Conservation (phyloP, 2,329 filamentous ascomycete genomes). For the Fusarium nematophilum region DNA sequence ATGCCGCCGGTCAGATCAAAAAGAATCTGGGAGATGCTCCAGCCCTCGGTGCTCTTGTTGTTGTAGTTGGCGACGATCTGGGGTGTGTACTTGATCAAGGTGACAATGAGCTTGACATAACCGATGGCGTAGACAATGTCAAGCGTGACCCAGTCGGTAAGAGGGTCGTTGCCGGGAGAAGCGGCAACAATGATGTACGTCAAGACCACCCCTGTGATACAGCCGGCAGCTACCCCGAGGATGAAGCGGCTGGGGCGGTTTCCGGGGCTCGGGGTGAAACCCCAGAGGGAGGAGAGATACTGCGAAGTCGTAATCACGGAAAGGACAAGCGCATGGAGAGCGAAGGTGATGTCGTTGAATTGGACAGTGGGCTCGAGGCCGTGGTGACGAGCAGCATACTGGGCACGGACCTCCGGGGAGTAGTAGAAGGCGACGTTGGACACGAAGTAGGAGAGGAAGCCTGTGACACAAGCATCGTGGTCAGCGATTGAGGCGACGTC, state of each 20-base stretch:
- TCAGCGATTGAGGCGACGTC: slow-evolving; percentile 26
- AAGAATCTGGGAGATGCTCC: slow-evolving; percentile 86
- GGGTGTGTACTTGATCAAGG: slow-evolving; percentile 92
- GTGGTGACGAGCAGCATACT: slow-evolving; percentile 85
- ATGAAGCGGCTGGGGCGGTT: slow-evolving; percentile 71
- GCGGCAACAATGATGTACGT: slow-evolving; percentile 60
- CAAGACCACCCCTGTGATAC: slow-evolving; percentile 68
- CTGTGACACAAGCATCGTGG: slow-evolving; percentile 48
- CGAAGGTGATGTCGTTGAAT: slow-evolving; percentile 91
- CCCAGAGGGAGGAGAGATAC: slow-evolving; percentile 79
- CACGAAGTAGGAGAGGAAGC: slow-evolving; percentile 80
- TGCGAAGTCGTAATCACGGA: slow-evolving; percentile 81
- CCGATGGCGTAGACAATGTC: slow-evolving; percentile 77
- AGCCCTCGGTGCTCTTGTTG: slow-evolving; percentile 86
- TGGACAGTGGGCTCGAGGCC: slow-evolving; percentile 84
- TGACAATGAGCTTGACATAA: slow-evolving; percentile 90
- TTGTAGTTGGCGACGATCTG: slow-evolving; percentile 86
- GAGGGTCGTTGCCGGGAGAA: slow-evolving; percentile 51
- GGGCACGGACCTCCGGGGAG: slow-evolving; percentile 78
- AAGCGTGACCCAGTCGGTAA: slow-evolving; percentile 68
- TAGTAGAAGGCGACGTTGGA: slow-evolving; percentile 83
- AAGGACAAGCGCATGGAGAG: slow-evolving; percentile 80
- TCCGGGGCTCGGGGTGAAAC: slow-evolving; percentile 71
- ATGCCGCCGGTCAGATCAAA: slow-evolving; percentile 86
- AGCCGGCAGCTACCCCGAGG: slow-evolving; percentile 76